A percentile compares a stretch with the other conserved stretches of the same genome.
Evolutionary conservation across 1,139 yeast species (phyloP).

Genomic region (Casaregolazyma lundiana): DNA sequence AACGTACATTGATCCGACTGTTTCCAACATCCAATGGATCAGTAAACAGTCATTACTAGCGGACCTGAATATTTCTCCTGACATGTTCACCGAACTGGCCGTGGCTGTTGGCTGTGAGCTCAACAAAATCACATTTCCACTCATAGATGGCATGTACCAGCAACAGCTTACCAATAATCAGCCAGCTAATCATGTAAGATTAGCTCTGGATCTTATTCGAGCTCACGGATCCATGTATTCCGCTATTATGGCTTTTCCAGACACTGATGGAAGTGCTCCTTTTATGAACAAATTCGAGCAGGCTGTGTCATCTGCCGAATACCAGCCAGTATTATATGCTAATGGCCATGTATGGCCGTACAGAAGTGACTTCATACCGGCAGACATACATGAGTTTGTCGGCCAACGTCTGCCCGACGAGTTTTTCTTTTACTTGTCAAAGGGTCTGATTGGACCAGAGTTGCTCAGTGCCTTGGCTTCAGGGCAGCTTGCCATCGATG

Average conservation of each 20-base stretch:
- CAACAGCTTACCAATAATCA: slow-evolving; percentile 29
- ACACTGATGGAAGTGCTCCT: slow-evolving; percentile 24
- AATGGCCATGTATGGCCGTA: slow-evolving; percentile 67
- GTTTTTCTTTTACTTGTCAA: slow-evolving; percentile 70
- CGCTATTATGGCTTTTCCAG: slow-evolving; percentile 29
- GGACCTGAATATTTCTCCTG: slow-evolving; percentile 55
- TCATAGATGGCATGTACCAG: slow-evolving; percentile 29
- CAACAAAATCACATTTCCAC: slow-evolving; percentile 64
- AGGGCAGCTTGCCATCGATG: slow-evolving; percentile 59
- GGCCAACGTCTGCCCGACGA: slow-evolving; percentile 89
- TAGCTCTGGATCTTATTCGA: slow-evolving; percentile 42
- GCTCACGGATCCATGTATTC: slow-evolving; percentile 45
- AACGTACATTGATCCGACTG: slow-evolving; percentile 52
- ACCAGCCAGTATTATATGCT: slow-evolving; percentile 65
- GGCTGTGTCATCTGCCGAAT: slow-evolving; percentile 49
- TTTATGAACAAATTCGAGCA: slow-evolving; percentile 43
- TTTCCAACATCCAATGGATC: slow-evolving; percentile 48
- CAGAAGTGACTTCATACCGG: slow-evolving; percentile 49
- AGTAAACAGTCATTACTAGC: slow-evolving; percentile 55
- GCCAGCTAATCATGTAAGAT: slow-evolving; percentile 32
- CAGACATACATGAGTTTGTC: slow-evolving; percentile 74
- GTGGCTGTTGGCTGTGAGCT: slow-evolving; percentile 74
- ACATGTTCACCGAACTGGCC: slow-evolving; percentile 70
- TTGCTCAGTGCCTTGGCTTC: slow-evolving; percentile 64
- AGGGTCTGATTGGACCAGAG: slow-evolving; percentile 68